Percentiles rank a stretch among this genome's conserved stretches.
Evolutionary conservation across 73 alveolate genomes (phyloP).

Genomic region (Tetrahymena thermophila): DNA sequence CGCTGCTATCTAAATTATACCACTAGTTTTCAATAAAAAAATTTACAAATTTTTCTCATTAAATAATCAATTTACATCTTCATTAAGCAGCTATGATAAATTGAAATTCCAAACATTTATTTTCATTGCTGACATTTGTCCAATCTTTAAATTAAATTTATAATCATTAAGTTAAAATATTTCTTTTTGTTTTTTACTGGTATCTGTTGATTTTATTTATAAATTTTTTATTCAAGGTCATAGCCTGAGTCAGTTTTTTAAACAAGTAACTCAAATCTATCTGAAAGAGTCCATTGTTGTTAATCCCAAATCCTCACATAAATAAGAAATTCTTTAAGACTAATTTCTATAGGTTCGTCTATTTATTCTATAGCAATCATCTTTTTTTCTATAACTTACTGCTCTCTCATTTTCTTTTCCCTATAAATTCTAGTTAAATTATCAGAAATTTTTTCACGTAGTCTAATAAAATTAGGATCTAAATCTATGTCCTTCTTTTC

Average conservation of each 20-base stretch:
- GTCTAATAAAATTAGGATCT: constrained; percentile 3
- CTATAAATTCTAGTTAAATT: constrained; percentile 27
- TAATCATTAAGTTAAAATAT: not conserved
- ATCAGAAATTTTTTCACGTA: constrained; percentile 26
- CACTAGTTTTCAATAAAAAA: not conserved
- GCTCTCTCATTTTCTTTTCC: constrained; percentile 23
- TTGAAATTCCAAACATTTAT: not conserved
- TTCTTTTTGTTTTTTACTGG: not conserved
- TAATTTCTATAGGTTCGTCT: constrained; percentile 3
- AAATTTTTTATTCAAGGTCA: constrained; percentile 1
- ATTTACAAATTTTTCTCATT: not conserved
- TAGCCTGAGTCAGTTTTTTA: constrained; percentile 7
- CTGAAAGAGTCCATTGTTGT: constrained; percentile 16
- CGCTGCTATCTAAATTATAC: not conserved
- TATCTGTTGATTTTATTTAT: not conserved
- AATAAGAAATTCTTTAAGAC: constrained; percentile 26
- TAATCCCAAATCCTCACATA: constrained; percentile 39
- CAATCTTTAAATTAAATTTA: not conserved
- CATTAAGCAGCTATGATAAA: not conserved
- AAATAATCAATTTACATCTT: not conserved
- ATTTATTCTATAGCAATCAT: constrained; percentile 33
- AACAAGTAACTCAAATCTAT: constrained; percentile 26
- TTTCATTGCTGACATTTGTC: not conserved
- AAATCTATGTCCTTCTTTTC: constrained; percentile 13
- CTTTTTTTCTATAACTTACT: constrained; percentile 29